Evolutionary conservation across 768 basidiomycete genomes (phyloP).

Genomic region (Psilocybe tampanensis): DNA sequence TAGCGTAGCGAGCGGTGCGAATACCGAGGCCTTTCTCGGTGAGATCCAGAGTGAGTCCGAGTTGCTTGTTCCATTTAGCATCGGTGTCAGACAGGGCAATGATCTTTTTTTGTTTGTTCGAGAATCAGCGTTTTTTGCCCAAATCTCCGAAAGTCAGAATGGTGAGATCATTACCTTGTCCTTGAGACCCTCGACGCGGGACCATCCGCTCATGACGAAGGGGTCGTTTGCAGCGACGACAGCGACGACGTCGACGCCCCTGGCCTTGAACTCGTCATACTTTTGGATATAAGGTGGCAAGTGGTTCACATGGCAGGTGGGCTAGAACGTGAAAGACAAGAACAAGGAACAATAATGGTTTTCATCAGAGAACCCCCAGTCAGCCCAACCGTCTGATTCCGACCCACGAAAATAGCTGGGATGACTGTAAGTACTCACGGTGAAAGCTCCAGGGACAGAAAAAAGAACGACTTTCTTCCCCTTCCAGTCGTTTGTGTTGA

Average conservation of each 20-base stretch:
- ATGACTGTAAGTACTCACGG: constrained; percentile 59
- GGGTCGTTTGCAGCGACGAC: constrained; percentile 81
- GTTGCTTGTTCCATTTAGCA: constrained; percentile 55
- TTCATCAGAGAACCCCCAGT: constrained; percentile 34
- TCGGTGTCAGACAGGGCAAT: constrained; percentile 56
- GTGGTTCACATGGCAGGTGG: constrained; percentile 68
- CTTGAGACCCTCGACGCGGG: constrained; percentile 54
- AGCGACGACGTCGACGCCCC: constrained; percentile 74
- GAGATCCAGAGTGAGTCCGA: constrained; percentile 61
- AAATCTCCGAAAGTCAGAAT: neutral
- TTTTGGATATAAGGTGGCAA: constrained; percentile 67
- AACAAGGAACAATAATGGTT: no score
- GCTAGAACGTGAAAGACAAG: constrained; percentile 47
- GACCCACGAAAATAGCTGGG: constrained; percentile 2
- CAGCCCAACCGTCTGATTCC: neutral
- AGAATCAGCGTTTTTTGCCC: neutral
- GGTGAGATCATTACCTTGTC: constrained; percentile 56
- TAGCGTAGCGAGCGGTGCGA: constrained; percentile 63
- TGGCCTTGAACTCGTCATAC: constrained; percentile 74
- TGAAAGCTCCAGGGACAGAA: constrained; percentile 82
- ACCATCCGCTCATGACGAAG: constrained; percentile 74
- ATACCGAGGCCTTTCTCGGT: constrained; percentile 49
- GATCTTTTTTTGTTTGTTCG: constrained; percentile 40
- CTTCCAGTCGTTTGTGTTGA: constrained; percentile 69
- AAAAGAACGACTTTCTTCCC: constrained; percentile 83